Evolutionary conservation across 257 asterid species (phyloP).

Genomic region (Nicotiana tomentosiformis): DNA sequence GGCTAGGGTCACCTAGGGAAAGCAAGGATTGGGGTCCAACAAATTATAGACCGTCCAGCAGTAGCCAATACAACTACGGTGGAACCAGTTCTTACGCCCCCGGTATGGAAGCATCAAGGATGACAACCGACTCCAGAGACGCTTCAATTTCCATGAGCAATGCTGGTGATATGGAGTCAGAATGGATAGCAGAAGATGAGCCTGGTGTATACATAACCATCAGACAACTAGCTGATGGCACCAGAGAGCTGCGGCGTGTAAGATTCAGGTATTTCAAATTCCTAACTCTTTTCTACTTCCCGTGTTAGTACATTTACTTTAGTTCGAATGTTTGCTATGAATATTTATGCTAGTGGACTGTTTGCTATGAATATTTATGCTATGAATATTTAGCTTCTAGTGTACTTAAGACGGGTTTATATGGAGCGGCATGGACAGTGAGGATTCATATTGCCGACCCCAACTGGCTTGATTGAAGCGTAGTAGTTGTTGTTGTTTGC

Average conservation of each 20-base stretch:
- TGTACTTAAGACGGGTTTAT: not conserved
- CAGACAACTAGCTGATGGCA: constrained; percentile 82
- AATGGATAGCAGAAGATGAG: constrained; percentile 92
- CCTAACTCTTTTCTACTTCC: not conserved
- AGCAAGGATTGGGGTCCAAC: constrained; percentile 87
- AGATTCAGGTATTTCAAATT: constrained; percentile 78
- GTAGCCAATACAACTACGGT: constrained; percentile 5
- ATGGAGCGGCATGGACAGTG: not conserved
- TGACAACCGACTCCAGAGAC: constrained; percentile 75
- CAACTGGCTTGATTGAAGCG: not conserved
- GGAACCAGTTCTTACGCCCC: constrained; percentile 2
- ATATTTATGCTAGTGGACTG: not conserved
- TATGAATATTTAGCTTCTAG: not conserved
- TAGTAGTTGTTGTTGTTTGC: not conserved
- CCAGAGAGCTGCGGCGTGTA: constrained; percentile 90
- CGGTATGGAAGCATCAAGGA: constrained; percentile 70
- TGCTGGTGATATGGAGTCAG: constrained; percentile 88
- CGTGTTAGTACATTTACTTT: not conserved
- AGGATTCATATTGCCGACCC: not conserved
- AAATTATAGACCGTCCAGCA: constrained; percentile 28
- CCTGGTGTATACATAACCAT: constrained; percentile 90
- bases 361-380: not conserved
- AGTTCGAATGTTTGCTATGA: not conserved
- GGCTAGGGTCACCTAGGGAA: constrained; percentile 68
- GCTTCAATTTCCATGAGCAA: constrained; percentile 82